phyloP scores from a whole-genome alignment of 164 flowering plant genomes.

The Tinospora cordifolia region DNA sequence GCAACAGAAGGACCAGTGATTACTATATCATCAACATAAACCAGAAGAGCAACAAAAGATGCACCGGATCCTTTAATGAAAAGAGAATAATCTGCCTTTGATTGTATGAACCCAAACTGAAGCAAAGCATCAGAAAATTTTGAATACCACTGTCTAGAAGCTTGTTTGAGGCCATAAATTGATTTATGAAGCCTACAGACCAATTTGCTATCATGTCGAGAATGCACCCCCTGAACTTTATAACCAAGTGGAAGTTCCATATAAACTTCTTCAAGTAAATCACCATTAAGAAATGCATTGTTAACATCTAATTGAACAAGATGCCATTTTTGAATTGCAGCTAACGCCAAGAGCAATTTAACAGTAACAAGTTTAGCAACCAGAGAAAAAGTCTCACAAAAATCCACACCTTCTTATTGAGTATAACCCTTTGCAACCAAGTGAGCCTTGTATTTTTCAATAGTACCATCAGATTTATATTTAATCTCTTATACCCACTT shows the following conservation, averaged over 20 bases:
- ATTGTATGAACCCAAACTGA: neutral
- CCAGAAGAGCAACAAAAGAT: neutral
- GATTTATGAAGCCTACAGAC: conserved; percentile 1
- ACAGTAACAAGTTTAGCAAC: too few species aligned
- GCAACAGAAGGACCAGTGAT: neutral
- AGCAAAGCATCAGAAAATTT: neutral
- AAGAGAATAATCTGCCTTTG: conserved; percentile 4
- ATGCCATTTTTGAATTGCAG: too few species aligned
- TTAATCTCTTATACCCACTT: too few species aligned
- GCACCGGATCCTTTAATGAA: conserved; percentile 2
- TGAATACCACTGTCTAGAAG: neutral
- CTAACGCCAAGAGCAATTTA: too few species aligned
- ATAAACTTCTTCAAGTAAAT: neutral
- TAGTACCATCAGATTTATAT: too few species aligned
- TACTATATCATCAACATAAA: conserved; percentile 13
- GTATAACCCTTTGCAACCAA: too few species aligned
- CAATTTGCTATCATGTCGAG: neutral
- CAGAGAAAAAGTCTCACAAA: too few species aligned
- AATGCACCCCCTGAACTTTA: neutral
- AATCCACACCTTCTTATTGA: too few species aligned
- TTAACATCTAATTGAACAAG: too few species aligned
- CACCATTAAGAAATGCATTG: too few species aligned
- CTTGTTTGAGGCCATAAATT: neutral
- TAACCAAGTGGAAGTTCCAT: neutral
- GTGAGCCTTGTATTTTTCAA: too few species aligned